Base-by-base conservation (phyloP, 2,329 filamentous ascomycete species). In the Penicillium corylophilum region DNA sequence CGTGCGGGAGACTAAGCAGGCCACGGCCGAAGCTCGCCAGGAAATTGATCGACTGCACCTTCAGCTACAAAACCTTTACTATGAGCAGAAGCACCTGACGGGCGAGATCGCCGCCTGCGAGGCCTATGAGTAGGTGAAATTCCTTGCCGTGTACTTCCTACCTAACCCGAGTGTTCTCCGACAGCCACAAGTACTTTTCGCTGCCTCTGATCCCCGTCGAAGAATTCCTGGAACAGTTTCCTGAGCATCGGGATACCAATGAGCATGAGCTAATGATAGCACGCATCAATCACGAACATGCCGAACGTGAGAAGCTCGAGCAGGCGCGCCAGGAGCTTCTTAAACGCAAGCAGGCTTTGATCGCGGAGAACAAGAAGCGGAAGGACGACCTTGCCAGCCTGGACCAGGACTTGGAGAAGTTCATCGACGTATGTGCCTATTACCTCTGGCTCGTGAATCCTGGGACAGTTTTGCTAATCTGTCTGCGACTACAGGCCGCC, bases 31-130 rank as follows among this genome's bases (percentile, higher is more conserved):
- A 71, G 89, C 88, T 44, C 85, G 92, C 44, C 89, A 93, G 64
- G 90, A 96, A 73, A 90, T 97, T 58, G 94, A 99, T 69, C 84
- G 87, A 44, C 79, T 99, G 55, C 92, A 97, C 69, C 80, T 99
- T 33, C 89, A 95, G 67, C 80, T 99, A 49, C 93, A 97, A 73
- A 99, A 99, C 67, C 77, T 99, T 7, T 95, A 94, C 71, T 99
- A 99, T 68, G 93, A 99, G 72, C 92, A 97, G 75, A 81, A 90
- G 48, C 91, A 96, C 71, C 77, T 99, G 48, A 85, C 89, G 58
- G 89, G 89, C 44, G 94, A 99, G 74, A 97, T 99, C 55, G 79
- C 83, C 0, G 90, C 89, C 8, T 97, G 94, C 71, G 89, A 96
- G 68, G 88, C 86, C 46, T 96, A 95, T 64, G 89, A 96, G 90